Evolutionary conservation across 441 rosid genomes (phyloP), one percentile per base, ranked within the genome.

Genomic region (Gossypium laxum): DNA sequence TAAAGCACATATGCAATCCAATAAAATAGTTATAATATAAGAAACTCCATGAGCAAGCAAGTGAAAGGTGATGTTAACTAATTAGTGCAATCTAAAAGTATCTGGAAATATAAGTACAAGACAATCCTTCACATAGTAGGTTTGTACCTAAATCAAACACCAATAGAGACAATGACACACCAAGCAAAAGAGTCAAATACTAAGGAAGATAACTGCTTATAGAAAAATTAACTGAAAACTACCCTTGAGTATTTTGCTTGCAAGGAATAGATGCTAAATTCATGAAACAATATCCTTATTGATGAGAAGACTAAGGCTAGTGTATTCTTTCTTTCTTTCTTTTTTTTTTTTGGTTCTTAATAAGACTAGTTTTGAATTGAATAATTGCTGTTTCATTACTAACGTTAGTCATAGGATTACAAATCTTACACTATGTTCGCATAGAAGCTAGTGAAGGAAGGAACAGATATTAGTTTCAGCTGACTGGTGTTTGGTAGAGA

Each of bases 121-220:
- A 18, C 21, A 19, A 18, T 38, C 68, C 21, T 4, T 38, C 19
- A 38, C 2, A 14, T 4, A 38, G 51, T 19, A 41, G 51, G 28
- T 41, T 22, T 63, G 30, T 18, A 38, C 68, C 68, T 63, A 47
- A 63, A 63, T 63, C 68, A 63, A 63, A 61, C 67, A 61, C 48
- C 26, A 61, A 6, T 26, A 58, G 1, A 47, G 67, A 61, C 48
- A 61, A 61, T 61, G 48, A 34, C 8, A 22, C 43, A 10, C 26
- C 67, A 61, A 34, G 67, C 50, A 61, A 61, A 61, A 61, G 48
- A 34, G 24, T 34, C 50, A 61, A 61, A 41, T 11, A 63, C 28
- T 26, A 38, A 63, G 30, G 51, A 17, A 63, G 14, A 61, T 15
- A 61, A 61, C 48, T 18, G 17, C 67, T 45, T 12, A 38, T 63